Base-by-base conservation (phyloP, 202 grass and related monocot genomes). In the Eragrostis tef region DNA sequence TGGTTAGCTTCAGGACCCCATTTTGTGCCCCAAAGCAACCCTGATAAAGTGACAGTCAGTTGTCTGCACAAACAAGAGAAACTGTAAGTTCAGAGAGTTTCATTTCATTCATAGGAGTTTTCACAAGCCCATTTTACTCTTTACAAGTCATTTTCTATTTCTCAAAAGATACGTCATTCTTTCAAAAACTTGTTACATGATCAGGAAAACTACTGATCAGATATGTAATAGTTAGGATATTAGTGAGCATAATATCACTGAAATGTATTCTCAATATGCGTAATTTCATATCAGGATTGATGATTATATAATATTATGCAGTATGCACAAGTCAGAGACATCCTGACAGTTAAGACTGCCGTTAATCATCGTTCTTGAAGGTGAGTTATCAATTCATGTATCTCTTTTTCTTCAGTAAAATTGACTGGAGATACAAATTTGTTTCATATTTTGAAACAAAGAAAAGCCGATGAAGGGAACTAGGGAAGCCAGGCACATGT, bases 51-150 rank as follows among this genome's bases (percentile, higher is more conserved):
- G 70, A 51, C 75, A 79, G 7, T n/a, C 29, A 61, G 6, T 11
- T 63, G 46, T 76, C n/a, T 71, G 39, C 70, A 75, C 34, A 75
- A 34, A 80, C 31, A 88, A 53, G 19, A 74, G 63, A 76, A 80
- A 70, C 86, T 80, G 34, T 63, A 80, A 51, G 74, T 68, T 62
- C 61, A 79, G 51, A 15, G 48, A n/a, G n/a, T n/a, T n/a, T n/a
- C n/a, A n/a, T 41, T 67, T 52, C 49, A 25, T 67, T 51, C 25
- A 47, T 27, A 73, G 4, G 9, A 70, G 66, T 11, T 67, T 73
- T 79, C 74, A 80, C 19, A 74, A 67, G 24, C n/a, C n/a, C 16
- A 1, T 52, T 52, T 51, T 39, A 13, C 0, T n/a, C 7, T 34
- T 63, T 25, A 22, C 6, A 65, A 67, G 48, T 39, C 6, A 61